Base-by-base conservation (phyloP, 441 rosid genomes). In the Gossypium davidsonii region DNA sequence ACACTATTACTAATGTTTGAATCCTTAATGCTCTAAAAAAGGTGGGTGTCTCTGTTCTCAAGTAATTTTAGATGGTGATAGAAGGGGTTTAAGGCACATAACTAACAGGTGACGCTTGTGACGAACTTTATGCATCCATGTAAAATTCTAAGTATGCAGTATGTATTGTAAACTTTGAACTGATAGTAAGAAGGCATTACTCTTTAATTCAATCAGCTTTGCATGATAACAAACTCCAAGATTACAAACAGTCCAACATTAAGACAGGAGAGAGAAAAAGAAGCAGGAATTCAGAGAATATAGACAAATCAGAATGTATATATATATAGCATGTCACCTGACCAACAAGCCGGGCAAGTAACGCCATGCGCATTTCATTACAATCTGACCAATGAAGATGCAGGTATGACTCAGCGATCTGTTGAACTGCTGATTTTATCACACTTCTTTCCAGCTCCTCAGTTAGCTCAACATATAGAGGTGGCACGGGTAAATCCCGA, bases 301-400 rank as follows among this genome's bases (percentile, higher is more conserved):
- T 42, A 69, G 61, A 18, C 28, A 69, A 67, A 72, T 21, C 69
- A 79, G 26, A 57, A 11, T 23, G 61, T 23, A 57, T 21, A 21
- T 55, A 59, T 20, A 20, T 55, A 59, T 34, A 72, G 66, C 4
- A 34, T 59, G 46, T 75, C 81, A 91, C 99, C 96, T 90, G 91
- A 78, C 97, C 93, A 77, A 87, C 88, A 81, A 96, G 83, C 67
- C 98, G 90, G 72, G 99, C 88, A 83, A 96, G 90, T 78, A 96
- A 81, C 42, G 88, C 86, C 90, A 91, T 89, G 71, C 87, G 85
- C 21, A 74, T 87, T 79, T 76, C 75, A 74, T 80, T 83, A 82
- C 79, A 86, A 76, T 87, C 91, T 52, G 82, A 77, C 74, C 87
- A 89, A 73, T 80, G 69, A 20, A 89, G 81, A 83, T 78, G 85